Base-by-base conservation (phyloP, 176 grass and related monocot species). In the Puya raimondii region DNA sequence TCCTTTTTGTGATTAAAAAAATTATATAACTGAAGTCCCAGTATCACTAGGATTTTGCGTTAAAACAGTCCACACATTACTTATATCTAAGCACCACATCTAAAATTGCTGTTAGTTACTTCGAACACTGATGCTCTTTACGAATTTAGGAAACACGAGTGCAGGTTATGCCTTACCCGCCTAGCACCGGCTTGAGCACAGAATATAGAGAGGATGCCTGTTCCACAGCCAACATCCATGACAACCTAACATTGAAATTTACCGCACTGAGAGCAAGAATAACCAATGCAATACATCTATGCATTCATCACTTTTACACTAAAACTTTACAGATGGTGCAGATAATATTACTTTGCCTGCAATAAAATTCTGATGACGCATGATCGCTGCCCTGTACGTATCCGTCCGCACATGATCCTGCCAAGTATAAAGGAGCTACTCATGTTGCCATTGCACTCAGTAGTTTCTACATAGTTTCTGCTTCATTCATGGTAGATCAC, bases 181-280 rank as follows among this genome's bases (percentile, higher is more conserved):
- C 76, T 91, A 48, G 91, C 91, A 66, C 91, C 91, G 49, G 91
- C 91, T 50, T 84, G 91, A 78, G 91, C 91, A 64, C 91, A 96
- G 74, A 96, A 96, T 64, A 91, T 86, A 0, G 91, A 85, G 51
- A 96, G 91, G 64, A 96, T 96, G 67, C 91, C 91, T 49, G 91
- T 96, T 47, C 91, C 91, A 70, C 91, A 96, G 21, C 91, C 91
- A 47, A 96, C 91, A 78, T 96, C 91, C 85, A 96, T 88, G 21
- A 96, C 91, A 77, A 96, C 88, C 91, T 96, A 67, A 74, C n/a
- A 23, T 16, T 50, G 18, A 23, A 12, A 70, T 52, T 20, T 20
- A 11, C 8, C 51, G 11, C 27, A 4, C 3, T 26, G 22, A 61
- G 56, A 61, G 21, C 17, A 61, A 61, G 56, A 20, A 61, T 61